Evolutionary conservation across 352 stramenopile species (phyloP).

Genomic region (Halophytophthora polymorphica): DNA sequence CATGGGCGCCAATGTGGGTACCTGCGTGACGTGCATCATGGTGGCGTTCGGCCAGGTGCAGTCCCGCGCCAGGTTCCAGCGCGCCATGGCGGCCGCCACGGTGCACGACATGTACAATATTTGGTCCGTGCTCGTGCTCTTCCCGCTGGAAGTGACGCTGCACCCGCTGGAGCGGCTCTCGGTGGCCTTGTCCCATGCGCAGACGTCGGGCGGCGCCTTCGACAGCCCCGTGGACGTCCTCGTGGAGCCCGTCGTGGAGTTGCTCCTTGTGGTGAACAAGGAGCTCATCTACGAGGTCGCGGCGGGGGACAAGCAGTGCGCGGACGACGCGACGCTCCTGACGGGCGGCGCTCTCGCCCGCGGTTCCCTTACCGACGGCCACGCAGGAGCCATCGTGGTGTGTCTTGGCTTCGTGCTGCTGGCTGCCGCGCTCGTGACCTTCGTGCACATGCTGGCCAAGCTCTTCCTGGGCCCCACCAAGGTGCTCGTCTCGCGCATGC

Average conservation of each 20-base stretch:
- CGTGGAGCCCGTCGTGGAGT: constrained; percentile 27
- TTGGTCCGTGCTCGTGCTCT: constrained; percentile 62
- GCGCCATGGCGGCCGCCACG: constrained; percentile 45
- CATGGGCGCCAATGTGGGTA: constrained; percentile 89
- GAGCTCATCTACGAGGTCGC: constrained; percentile 27
- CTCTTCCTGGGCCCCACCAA: constrained; percentile 79
- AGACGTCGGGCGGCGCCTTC: constrained; percentile 28
- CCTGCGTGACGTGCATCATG: constrained; percentile 86
- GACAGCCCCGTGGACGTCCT: constrained; percentile 33
- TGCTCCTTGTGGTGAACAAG: constrained; percentile 33
- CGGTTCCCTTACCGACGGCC: constrained; percentile 25
- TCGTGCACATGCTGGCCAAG: constrained; percentile 47
- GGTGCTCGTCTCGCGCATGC: constrained; percentile 73
- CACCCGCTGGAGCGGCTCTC: constrained; percentile 55
- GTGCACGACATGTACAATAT: constrained; percentile 85
- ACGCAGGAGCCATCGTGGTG: constrained; percentile 37
- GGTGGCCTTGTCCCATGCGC: constrained; percentile 24
- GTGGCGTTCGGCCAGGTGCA: constrained; percentile 85
- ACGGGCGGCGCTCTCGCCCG: constrained; percentile 28
- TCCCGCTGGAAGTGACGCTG: constrained; percentile 62
- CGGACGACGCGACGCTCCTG: constrained; percentile 24
- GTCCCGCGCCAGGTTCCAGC: constrained; percentile 54
- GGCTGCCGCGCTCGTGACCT: constrained; percentile 31
- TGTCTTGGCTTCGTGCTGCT: constrained; percentile 40
- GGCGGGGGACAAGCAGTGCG: constrained; percentile 22